These are phyloP conservation scores for Adiantum capillusveneris DNA, from an alignment of 75 land plant species.

Conservation along the genomic window DNA sequence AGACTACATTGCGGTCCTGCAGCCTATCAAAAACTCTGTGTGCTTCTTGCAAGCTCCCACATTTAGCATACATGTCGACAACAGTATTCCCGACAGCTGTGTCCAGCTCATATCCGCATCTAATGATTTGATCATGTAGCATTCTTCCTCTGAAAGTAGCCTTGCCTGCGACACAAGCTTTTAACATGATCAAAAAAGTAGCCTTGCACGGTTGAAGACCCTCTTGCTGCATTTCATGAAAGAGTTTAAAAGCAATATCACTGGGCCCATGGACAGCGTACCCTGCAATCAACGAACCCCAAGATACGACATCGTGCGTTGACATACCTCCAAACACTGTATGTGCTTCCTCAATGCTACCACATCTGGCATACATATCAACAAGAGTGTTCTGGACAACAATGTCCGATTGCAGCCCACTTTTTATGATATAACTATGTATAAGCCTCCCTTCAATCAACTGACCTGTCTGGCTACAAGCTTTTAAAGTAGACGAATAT, in stretches of 20 bases:
- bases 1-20: constrained; percentile 30
- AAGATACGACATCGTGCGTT: constrained; percentile 39
- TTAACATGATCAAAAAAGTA: constrained; percentile 31
- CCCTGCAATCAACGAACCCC: constrained; percentile 58
- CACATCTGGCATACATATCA: constrained; percentile 76
- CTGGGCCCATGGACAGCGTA: constrained; percentile 35
- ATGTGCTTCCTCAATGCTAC: constrained; percentile 46
- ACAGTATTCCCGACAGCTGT: constrained; percentile 33
- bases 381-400: constrained; percentile 35
- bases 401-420: constrained; percentile 31
- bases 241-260: constrained; percentile 38
- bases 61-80: constrained; percentile 49
- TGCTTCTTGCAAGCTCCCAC: constrained; percentile 34
- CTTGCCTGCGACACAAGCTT: constrained; percentile 31
- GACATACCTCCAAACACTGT: constrained; percentile 33
- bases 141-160: constrained; percentile 26
- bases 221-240: constrained; percentile 33
- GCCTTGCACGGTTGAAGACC: constrained; percentile 24
- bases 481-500: constrained; percentile 49
- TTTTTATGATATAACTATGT: constrained; percentile 32
- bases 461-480: constrained; percentile 50
- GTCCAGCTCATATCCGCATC: constrained; percentile 25
- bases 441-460: constrained; percentile 47
- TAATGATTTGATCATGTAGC: constrained; percentile 40
- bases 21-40: constrained; percentile 24